A percentile compares a stretch with the other conserved stretches of the same genome.
These are phyloP conservation scores for Colletotrichum sidae DNA, from an alignment of 2,329 filamentous ascomycete species.

Conservation along the genomic window DNA sequence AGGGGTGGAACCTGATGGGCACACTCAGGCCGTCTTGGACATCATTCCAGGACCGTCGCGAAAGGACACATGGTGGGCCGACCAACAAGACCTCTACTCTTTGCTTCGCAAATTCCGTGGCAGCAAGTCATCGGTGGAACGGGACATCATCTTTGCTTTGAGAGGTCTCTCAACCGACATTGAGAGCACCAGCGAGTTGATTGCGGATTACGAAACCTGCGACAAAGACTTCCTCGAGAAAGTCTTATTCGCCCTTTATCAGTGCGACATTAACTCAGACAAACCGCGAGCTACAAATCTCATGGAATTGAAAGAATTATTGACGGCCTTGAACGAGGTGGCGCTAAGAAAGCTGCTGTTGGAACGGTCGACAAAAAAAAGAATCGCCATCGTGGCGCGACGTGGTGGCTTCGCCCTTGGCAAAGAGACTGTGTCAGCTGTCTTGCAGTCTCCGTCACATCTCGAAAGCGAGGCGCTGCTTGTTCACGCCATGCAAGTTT, in stretches of 20 bases:
- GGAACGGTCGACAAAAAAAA: too few relatives aligned
- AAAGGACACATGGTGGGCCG: not conserved
- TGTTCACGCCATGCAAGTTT: too few relatives aligned
- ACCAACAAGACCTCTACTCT: not conserved
- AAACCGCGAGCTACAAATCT: too few relatives aligned
- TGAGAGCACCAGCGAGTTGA: not conserved
- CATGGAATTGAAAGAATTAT: too few relatives aligned
- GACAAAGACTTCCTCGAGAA: not conserved
- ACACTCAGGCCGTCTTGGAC: not conserved
- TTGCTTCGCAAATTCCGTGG: not conserved
- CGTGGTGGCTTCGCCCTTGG: too few relatives aligned
- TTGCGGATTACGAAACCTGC: not conserved
- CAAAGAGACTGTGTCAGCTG: too few relatives aligned
- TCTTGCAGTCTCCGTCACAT: too few relatives aligned
- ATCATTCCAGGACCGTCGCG: slow-evolving; percentile 14
- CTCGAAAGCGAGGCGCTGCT: too few relatives aligned
- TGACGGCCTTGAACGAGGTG: too few relatives aligned
- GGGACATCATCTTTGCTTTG: slow-evolving; percentile 22
- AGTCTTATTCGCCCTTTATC: not conserved
- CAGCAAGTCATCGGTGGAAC: not conserved
- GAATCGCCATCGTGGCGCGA: too few relatives aligned
- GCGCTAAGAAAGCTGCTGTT: too few relatives aligned
- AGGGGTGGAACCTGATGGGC: not conserved
- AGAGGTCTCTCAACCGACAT: slow-evolving; percentile 12
- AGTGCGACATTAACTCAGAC: not conserved